Percentiles rank a stretch among this genome's conserved stretches.
phyloP scores from a whole-genome alignment of 257 asterid genomes.

The Salvia hispanica region DNA sequence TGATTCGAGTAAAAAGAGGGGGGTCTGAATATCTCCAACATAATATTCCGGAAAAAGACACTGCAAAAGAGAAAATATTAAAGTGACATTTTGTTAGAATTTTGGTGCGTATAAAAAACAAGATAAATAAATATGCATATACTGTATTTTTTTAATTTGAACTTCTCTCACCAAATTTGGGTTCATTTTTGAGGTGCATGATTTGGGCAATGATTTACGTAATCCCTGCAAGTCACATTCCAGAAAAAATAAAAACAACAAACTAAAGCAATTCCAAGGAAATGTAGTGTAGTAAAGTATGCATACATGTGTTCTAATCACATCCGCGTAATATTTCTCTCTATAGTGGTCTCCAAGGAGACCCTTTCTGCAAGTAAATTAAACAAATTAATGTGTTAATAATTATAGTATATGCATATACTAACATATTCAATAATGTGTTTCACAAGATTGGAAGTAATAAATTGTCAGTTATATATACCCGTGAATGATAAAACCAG shows the following conservation, averaged over 20 bases:
- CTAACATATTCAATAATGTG: neutral
- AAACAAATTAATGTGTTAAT: neutral
- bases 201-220: no score
- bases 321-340: slow-evolving; percentile 8
- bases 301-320: slow-evolving; percentile 29
- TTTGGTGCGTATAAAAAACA: no score
- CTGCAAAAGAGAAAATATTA: slow-evolving; percentile 12
- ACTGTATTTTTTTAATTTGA: no score
- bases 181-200: no score
- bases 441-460: neutral
- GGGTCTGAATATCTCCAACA: slow-evolving; percentile 33
- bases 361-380: slow-evolving; percentile 28
- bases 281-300: neutral
- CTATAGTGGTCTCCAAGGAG: slow-evolving; percentile 27
- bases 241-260: no score
- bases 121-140: no score
- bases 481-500: slow-evolving; percentile 49
- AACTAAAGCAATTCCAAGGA: no score
- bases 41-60: slow-evolving; percentile 45
- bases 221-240: no score
- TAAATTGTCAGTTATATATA: slow-evolving; percentile 3
- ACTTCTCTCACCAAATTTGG: no score
- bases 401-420: no score
- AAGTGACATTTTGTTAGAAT: neutral
- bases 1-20: slow-evolving; percentile 39